These are phyloP conservation scores for Lactarius evosmus DNA, from an alignment of 768 basidiomycete species.

Conservation along the genomic window DNA sequence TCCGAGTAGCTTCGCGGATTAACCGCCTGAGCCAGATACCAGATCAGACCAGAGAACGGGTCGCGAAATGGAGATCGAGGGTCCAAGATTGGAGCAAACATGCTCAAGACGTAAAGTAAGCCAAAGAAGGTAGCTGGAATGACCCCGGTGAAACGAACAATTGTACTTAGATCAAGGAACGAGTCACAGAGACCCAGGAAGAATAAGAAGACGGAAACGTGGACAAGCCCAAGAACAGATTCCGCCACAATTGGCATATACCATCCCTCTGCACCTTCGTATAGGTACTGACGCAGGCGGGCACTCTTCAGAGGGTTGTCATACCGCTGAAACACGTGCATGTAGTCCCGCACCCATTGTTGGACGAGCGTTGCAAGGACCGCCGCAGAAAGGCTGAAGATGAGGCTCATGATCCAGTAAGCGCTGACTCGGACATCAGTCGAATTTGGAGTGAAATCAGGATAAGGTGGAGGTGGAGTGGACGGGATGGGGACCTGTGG, in stretches of 20 bases:
- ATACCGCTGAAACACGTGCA: too few species aligned
- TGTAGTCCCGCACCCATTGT: too few species aligned
- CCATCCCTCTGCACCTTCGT: too few species aligned
- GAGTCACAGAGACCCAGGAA: slow-evolving; percentile 51
- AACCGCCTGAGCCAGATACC: slow-evolving; percentile 6
- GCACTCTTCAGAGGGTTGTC: too few species aligned
- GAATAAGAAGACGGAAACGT: too few species aligned
- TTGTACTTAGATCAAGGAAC: slow-evolving; percentile 34
- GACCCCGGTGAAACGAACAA: slow-evolving; percentile 4
- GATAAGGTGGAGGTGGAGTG: not conserved
- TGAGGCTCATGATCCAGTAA: slow-evolving; percentile 40
- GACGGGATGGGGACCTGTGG: too few species aligned
- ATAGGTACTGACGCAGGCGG: too few species aligned
- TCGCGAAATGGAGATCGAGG: slow-evolving; percentile 12
- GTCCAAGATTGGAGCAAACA: slow-evolving; percentile 4
- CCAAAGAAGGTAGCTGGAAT: slow-evolving; percentile 12
- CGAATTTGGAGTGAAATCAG: slow-evolving; percentile 25
- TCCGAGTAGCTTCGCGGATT: not conserved
- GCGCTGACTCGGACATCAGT: slow-evolving; percentile 40
- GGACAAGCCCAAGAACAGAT: too few species aligned
- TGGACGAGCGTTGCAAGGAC: slow-evolving; percentile 47
- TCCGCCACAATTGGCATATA: too few species aligned
- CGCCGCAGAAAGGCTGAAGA: slow-evolving; percentile 42
- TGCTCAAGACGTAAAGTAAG: slow-evolving; percentile 17
- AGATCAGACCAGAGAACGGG: slow-evolving; percentile 10